Percentiles rank a stretch among this genome's conserved stretches.
Evolutionary conservation across 1,284 basidiomycete genomes (phyloP).

Genomic region (Microbotryum lychnidis-dioicae): DNA sequence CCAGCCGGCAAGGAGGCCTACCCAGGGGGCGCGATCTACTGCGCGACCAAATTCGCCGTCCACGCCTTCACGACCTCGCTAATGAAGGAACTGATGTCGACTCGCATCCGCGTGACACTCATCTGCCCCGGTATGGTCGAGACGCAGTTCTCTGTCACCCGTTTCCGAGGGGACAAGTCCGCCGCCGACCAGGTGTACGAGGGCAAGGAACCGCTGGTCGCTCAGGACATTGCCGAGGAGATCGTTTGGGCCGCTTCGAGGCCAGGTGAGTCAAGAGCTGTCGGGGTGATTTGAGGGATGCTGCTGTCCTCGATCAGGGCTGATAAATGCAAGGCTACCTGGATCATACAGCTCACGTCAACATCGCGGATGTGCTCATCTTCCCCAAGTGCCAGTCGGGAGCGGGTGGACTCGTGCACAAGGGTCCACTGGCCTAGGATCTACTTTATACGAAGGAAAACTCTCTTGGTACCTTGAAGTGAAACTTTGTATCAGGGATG

Average conservation of each 20-base stretch:
- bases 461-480: too few species aligned
- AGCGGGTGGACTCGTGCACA: too few species aligned
- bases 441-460: too few species aligned
- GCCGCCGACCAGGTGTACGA: slow-evolving; percentile 84
- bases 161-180: slow-evolving; percentile 72
- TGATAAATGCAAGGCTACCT: neutral
- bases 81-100: slow-evolving; percentile 76
- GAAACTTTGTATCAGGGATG: too few species aligned
- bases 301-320: neutral
- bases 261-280: slow-evolving; percentile 45
- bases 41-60: slow-evolving; percentile 81
- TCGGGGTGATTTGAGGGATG: neutral
- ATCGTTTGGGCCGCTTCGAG: slow-evolving; percentile 91
- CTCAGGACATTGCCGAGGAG: slow-evolving; percentile 61
- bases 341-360: slow-evolving; percentile 53
- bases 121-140: slow-evolving; percentile 67
- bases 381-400: slow-evolving; percentile 39
- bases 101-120: slow-evolving; percentile 82
- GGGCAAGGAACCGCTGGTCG: slow-evolving; percentile 56
- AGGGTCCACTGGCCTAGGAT: too few species aligned
- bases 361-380: slow-evolving; percentile 69
- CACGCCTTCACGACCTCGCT: slow-evolving; percentile 77
- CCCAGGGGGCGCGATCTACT: slow-evolving; percentile 63
- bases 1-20: slow-evolving; percentile 79
- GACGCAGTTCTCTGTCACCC: slow-evolving; percentile 73